Conservation (phyloP, 2,329 filamentous ascomycete species). For the Davidsoniella neocaledoniae region DNA sequence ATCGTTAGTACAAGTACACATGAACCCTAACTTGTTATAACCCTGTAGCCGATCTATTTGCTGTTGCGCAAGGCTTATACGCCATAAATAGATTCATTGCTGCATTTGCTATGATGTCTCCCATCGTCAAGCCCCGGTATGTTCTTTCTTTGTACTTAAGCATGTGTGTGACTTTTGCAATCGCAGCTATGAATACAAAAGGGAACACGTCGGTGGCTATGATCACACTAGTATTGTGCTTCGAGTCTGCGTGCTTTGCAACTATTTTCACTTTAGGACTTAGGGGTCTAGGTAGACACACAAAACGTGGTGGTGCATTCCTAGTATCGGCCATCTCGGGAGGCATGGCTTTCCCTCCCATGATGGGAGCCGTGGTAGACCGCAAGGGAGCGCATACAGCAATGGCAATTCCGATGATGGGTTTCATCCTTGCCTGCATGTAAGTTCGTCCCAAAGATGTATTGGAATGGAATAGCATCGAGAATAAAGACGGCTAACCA, state of each 20-base stretch:
- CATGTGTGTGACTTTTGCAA: constrained; percentile 35
- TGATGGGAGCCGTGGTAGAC: constrained; percentile 54
- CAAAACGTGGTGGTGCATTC: constrained; percentile 49
- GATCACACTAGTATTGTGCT: constrained; percentile 39
- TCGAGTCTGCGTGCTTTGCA: constrained; percentile 40
- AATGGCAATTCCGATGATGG: constrained; percentile 13
- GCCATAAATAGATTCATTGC: constrained; percentile 41
- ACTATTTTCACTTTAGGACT: constrained; percentile 43
- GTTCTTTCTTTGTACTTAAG: constrained; percentile 37
- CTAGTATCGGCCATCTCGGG: constrained; percentile 38
- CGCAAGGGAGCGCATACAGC: constrained; percentile 8
- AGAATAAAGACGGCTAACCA: constrained; percentile 1
- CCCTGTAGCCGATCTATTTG: constrained; percentile 30
- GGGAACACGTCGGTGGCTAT: constrained; percentile 36
- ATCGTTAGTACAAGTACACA: background rate
- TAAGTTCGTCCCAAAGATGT: constrained; percentile 5
- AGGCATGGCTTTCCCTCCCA: constrained; percentile 41
- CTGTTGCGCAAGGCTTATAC: constrained; percentile 41
- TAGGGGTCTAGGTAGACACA: constrained; percentile 46
- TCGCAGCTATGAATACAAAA: constrained; percentile 32
- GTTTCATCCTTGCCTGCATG: constrained; percentile 10
- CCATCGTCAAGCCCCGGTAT: constrained; percentile 32
- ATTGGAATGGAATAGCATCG: background rate
- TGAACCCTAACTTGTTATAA: constrained; percentile 2
- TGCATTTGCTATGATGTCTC: constrained; percentile 35